Percentiles rank a stretch among this genome's conserved stretches.
Conservation (phyloP, 2,329 filamentous ascomycete genomes). For the Zasmidium angulare region DNA sequence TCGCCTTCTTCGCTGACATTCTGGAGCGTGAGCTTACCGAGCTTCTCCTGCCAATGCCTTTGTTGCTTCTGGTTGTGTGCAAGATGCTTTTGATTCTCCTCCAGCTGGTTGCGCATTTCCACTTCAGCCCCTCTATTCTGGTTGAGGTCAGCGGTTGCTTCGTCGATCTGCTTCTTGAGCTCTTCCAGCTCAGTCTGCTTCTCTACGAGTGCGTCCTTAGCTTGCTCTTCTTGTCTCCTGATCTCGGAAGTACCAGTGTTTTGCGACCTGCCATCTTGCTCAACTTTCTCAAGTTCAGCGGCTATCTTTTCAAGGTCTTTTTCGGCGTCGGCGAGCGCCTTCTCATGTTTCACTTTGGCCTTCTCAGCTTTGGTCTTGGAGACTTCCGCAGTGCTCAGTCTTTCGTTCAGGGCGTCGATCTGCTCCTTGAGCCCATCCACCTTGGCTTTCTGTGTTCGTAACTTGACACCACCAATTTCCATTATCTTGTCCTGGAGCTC, state of each 20-base stretch:
- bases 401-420: conserved; percentile 75
- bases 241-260: conserved; percentile 72
- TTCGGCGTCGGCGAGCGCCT: conserved; percentile 73
- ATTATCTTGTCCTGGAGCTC: conserved; percentile 94
- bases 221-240: conserved; percentile 73
- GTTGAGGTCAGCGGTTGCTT: conserved; percentile 82
- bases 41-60: conserved; percentile 85
- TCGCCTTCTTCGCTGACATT: conserved; percentile 64
- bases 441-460: conserved; percentile 84
- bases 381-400: conserved; percentile 82
- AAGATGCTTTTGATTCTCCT: conserved; percentile 90
- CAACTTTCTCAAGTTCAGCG: conserved; percentile 73
- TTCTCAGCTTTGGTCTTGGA: conserved; percentile 92
- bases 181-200: conserved; percentile 79
- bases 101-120: conserved; percentile 97
- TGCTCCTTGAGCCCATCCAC: conserved; percentile 87
- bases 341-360: conserved; percentile 81
- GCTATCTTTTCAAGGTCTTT: conserved; percentile 73
- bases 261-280: conserved; percentile 76
- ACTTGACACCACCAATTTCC: conserved; percentile 92
- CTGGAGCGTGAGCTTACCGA: conserved; percentile 78
- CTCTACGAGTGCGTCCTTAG: conserved; percentile 69
- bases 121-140: conserved; percentile 87
- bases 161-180: conserved; percentile 82
- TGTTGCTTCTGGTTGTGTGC: conserved; percentile 81